Percentiles rank a stretch among this genome's conserved stretches.
Evolutionary conservation across 495 filamentous ascomycete genomes (phyloP).

Genomic region (Annulohypoxylon bovei): DNA sequence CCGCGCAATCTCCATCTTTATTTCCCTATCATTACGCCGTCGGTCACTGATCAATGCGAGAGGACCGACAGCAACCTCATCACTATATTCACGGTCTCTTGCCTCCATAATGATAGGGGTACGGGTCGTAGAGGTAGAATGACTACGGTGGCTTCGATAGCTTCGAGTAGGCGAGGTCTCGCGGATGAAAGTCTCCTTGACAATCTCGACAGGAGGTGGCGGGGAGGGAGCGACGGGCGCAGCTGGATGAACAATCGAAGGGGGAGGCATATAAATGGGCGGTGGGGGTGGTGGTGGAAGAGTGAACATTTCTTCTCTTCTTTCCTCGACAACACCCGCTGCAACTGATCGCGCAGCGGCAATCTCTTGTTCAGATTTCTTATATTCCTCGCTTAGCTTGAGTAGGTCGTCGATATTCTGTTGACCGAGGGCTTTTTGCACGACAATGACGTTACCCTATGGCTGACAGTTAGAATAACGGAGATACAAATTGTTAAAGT

Average conservation of each 20-base stretch:
- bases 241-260: conserved; percentile 53
- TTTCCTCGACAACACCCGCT: conserved; percentile 54
- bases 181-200: conserved; percentile 52
- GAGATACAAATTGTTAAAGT: conserved; percentile 6
- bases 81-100: conserved; percentile 53
- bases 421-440: conserved; percentile 83
- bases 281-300: conserved; percentile 44
- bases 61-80: conserved; percentile 59
- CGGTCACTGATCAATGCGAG: conserved; percentile 64
- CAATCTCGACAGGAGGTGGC: conserved; percentile 49
- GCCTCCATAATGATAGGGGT: conserved; percentile 49
- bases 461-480: conserved; percentile 42
- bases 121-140: conserved; percentile 41
- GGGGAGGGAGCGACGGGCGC: conserved; percentile 52
- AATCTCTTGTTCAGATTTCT: conserved; percentile 59
- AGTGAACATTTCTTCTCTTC: conserved; percentile 43
- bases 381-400: conserved; percentile 77
- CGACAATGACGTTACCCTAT: conserved; percentile 79
- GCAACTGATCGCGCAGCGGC: conserved; percentile 48
- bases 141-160: conserved; percentile 42
- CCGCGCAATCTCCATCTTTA: conserved; percentile 65
- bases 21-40: conserved; percentile 59
- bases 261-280: conserved; percentile 47
- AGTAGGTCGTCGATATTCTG: conserved; percentile 91
- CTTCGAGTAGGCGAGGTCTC: conserved; percentile 53